phyloP scores from a whole-genome alignment of 495 filamentous ascomycete species.

The Neurospora terricola region DNA sequence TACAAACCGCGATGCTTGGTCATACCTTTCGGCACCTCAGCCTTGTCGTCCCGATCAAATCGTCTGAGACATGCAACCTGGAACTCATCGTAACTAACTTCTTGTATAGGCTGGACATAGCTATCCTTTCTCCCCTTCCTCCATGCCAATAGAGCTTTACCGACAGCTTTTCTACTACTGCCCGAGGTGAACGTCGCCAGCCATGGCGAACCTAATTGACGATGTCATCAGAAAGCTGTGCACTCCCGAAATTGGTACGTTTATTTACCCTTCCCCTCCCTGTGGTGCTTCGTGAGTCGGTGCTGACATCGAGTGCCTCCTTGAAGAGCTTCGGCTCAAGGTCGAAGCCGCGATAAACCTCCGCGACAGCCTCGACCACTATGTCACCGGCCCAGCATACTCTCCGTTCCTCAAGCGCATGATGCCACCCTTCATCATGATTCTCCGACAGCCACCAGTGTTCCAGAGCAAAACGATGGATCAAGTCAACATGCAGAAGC shows the following conservation, averaged over 20 bases:
- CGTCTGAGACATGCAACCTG: neutral
- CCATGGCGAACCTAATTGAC: slow-evolving; percentile 45
- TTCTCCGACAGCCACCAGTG: slow-evolving; percentile 77
- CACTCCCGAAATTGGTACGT: slow-evolving; percentile 41
- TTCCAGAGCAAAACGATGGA: slow-evolving; percentile 82
- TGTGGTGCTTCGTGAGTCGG: neutral
- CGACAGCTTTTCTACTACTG: slow-evolving; percentile 1
- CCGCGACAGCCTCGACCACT: slow-evolving; percentile 74
- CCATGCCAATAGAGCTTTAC: neutral
- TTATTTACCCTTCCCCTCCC: neutral
- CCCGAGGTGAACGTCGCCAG: slow-evolving; percentile 24
- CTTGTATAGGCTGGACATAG: neutral
- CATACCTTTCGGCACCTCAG: neutral
- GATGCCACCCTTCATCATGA: slow-evolving; percentile 80
- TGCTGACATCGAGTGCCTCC: neutral
- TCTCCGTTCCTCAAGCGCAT: slow-evolving; percentile 69
- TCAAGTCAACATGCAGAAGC: slow-evolving; percentile 63
- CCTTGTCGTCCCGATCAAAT: neutral
- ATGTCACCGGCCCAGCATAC: slow-evolving; percentile 49
- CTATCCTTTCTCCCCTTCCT: neutral
- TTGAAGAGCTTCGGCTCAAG: slow-evolving; percentile 62
- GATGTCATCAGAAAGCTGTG: slow-evolving; percentile 43
- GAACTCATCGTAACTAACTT: neutral
- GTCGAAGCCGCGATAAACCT: slow-evolving; percentile 67
- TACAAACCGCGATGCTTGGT: neutral